phyloP scores from a whole-genome alignment of 768 basidiomycete genomes.

The Termitomyces sp. region DNA sequence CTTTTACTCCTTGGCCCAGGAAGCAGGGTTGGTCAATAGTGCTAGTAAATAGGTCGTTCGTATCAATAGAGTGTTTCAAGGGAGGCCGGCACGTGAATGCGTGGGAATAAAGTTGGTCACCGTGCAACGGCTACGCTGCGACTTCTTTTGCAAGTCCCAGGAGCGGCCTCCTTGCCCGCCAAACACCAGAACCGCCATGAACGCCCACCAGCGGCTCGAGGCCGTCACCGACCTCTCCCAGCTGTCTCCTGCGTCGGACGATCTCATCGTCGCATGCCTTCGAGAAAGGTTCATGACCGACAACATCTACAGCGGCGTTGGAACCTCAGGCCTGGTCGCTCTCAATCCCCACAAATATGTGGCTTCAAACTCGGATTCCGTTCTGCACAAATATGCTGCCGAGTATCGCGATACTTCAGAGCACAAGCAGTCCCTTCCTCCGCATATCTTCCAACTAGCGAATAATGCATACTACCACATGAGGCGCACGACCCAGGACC shows the following conservation, averaged over 20 bases:
- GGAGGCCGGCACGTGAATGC: constrained; percentile 5
- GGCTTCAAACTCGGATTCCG: constrained; percentile 76
- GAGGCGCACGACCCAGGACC: constrained; percentile 91
- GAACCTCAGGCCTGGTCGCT: constrained; percentile 73
- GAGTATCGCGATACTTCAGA: constrained; percentile 78
- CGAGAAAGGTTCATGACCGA: constrained; percentile 87
- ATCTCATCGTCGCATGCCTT: constrained; percentile 80
- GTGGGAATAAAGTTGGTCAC: constrained; percentile 20
- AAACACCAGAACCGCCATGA: constrained; percentile 36
- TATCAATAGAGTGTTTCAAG: neutral
- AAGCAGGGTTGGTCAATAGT: constrained; percentile 53
- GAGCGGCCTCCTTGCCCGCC: constrained; percentile 12
- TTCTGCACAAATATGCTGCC: constrained; percentile 82
- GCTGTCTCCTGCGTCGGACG: constrained; percentile 72
- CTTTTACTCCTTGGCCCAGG: constrained; percentile 63
- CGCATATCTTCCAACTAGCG: constrained; percentile 91
- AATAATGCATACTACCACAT: constrained; percentile 96
- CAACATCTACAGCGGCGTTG: constrained; percentile 74
- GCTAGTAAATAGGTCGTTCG: neutral
- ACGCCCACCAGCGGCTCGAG: constrained; percentile 69
- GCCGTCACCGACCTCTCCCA: constrained; percentile 66
- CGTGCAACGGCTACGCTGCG: no score
- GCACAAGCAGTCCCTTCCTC: constrained; percentile 60
- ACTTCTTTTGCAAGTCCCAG: neutral
- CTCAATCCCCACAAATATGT: constrained; percentile 95